Percentiles rank a stretch among this genome's conserved stretches.
These are phyloP conservation scores for Aureobasidium vineae DNA, from an alignment of 2,329 filamentous ascomycete species.

Conservation along the genomic window DNA sequence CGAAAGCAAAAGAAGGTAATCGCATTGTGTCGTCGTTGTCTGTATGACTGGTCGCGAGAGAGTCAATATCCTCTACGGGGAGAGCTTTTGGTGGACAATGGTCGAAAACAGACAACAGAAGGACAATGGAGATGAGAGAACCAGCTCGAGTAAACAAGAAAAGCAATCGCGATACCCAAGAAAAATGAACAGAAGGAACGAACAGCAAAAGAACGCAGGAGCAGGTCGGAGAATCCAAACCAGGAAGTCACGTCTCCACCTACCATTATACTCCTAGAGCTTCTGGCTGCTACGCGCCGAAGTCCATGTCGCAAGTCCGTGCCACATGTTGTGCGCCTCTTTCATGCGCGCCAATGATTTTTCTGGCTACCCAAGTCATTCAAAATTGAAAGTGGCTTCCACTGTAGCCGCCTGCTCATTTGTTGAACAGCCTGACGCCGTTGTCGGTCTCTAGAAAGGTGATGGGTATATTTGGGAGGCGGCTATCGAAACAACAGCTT, in stretches of 20 bases:
- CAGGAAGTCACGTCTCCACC: constrained; percentile 9
- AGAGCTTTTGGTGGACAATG: neutral
- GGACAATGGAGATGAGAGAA: neutral
- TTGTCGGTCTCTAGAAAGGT: neutral
- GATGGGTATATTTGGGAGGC: neutral
- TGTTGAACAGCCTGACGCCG: neutral
- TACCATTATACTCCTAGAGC: constrained; percentile 8
- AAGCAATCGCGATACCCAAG: neutral
- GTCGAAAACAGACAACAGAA: neutral
- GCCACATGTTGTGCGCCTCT: constrained; percentile 15
- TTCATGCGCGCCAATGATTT: constrained; percentile 3
- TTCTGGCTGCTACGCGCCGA: constrained; percentile 12
- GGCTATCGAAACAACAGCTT: neutral
- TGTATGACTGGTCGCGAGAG: neutral
- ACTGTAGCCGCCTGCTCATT: neutral
- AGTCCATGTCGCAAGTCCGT: constrained; percentile 19
- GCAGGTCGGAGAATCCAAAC: neutral
- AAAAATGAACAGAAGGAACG: neutral
- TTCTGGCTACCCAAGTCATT: neutral
- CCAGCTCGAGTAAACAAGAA: constrained; percentile 3
- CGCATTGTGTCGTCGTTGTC: neutral
- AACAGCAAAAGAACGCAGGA: neutral
- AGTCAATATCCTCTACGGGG: neutral
- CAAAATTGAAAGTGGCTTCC: no score
- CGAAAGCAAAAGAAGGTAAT: constrained; percentile 5